phyloP scores from a whole-genome alignment of 2,329 filamentous ascomycete species.

The Fusarium goolgardi region DNA sequence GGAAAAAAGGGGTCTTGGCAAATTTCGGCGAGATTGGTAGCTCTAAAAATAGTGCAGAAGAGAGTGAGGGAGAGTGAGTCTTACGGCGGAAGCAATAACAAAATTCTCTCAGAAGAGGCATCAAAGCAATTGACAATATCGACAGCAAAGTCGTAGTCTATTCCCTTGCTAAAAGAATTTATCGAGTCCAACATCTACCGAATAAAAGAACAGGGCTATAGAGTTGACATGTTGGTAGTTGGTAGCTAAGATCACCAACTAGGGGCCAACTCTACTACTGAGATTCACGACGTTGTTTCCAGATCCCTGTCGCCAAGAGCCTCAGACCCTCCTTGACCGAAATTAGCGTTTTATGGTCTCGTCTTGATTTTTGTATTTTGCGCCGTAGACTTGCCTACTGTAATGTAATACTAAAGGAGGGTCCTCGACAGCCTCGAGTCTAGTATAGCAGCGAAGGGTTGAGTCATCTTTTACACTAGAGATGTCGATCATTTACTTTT shows the following conservation, averaged over 20 bases:
- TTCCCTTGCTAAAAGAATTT: not conserved
- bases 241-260: constrained; percentile 20
- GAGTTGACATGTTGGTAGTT: constrained; percentile 6
- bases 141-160: not conserved
- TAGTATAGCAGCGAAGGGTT: not conserved
- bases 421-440: not conserved
- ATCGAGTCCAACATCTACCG: not conserved
- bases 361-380: not conserved
- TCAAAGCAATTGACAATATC: too few relatives aligned
- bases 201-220: not conserved
- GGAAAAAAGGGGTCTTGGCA: constrained; percentile 1
- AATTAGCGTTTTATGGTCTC: constrained; percentile 26
- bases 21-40: constrained; percentile 1
- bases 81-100: not conserved
- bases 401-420: not conserved
- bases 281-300: constrained; percentile 10
- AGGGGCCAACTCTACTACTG: constrained; percentile 10
- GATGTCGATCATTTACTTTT: rapidly evolving
- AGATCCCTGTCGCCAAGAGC: constrained; percentile 23
- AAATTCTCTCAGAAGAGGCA: too few relatives aligned
- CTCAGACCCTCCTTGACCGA: not conserved
- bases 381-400: not conserved
- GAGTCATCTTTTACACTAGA: not conserved
- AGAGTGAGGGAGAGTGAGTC: not conserved
- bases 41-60: not conserved